Base-by-base conservation (phyloP, 495 filamentous ascomycete genomes). In the Hamigera avellanea region DNA sequence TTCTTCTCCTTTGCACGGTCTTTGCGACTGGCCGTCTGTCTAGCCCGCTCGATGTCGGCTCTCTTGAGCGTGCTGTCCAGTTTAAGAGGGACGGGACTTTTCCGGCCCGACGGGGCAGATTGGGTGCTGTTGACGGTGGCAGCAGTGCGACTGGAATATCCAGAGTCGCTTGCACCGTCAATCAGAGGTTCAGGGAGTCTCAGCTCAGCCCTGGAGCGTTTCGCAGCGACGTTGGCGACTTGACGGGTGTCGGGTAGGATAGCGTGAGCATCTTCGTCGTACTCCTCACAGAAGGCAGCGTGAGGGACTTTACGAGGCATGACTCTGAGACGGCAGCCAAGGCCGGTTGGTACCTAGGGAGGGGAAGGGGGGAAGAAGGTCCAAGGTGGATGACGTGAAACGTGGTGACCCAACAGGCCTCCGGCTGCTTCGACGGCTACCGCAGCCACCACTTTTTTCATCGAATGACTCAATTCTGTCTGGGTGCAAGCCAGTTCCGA, bases 131-230 rank as follows among this genome's bases (percentile, higher is more conserved):
- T 62, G 42, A 57, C 59, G 18, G 73, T 73, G 46, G 72, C 70
- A 40, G 64, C 60, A 42, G 70, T 78, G 55, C 69, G 75, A 65
- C 67, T 77, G 42, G 74, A 79, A 63, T 78, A 78, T 37, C 74
- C 76, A 28, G 73, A 78, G 55, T 80, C 76, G 56, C 71, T 77
- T 37, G 62, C 62, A 44, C 59, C 57, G 52, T 76, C 73, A 32
- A 57, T 48, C 37, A 57, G 54, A 43, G 49, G 51, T 40, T 52
- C 50, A 36, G 50, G 42, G 35, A 48, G 43, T 55, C 45, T 60
- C 28, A 59, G 43, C 45, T 64, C 62, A 36, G 59, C 50, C 50
- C 72, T 76, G 42, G 69, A 64, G 37, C 70, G 50, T 64, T 69
- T 74, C 32, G 66, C 61, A 44, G 70, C 59, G 50, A 69, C 50